phyloP scores from a whole-genome alignment of 2,329 filamentous ascomycete genomes.

The Aspergillus awamori region DNA sequence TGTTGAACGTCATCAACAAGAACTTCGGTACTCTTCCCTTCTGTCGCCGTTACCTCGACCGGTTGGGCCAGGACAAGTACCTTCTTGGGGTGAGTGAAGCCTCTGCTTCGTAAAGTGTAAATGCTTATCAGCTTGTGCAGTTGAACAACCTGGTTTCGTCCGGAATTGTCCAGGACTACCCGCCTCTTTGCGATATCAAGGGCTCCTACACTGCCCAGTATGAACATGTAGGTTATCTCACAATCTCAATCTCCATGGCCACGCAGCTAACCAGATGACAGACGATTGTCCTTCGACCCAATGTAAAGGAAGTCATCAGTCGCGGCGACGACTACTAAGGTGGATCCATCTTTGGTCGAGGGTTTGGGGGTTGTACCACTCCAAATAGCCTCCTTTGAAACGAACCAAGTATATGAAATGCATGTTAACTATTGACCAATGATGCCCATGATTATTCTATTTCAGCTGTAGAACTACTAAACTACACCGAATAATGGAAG shows the following conservation, averaged over 20 bases:
- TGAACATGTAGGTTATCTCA: constrained; percentile 73
- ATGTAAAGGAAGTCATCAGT: constrained; percentile 84
- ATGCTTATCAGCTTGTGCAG: constrained; percentile 45
- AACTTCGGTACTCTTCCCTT: constrained; percentile 94
- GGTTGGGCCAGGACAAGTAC: constrained; percentile 93
- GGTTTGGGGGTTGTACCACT: constrained; percentile 1
- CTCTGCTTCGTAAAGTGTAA: not conserved
- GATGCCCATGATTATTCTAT: not conserved
- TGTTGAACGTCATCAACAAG: constrained; percentile 89
- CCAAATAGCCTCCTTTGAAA: constrained; percentile 8
- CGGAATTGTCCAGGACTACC: constrained; percentile 88
- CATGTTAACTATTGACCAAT: not conserved
- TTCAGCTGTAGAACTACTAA: too few species aligned
- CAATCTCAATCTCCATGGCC: not conserved
- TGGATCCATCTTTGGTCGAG: not conserved
- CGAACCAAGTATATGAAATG: constrained; percentile 2
- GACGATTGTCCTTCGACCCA: constrained; percentile 77
- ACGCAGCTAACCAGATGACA: constrained; percentile 38
- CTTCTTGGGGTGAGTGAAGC: constrained; percentile 71
- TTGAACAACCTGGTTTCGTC: constrained; percentile 81
- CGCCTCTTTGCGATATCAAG: constrained; percentile 86
- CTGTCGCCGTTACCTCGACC: constrained; percentile 86
- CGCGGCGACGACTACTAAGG: constrained; percentile 78
- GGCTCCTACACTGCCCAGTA: constrained; percentile 93
- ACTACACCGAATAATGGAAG: not conserved